Conservation (phyloP, 192 early-diverging fungal genomes). For the Coemansia javaensis region DNA sequence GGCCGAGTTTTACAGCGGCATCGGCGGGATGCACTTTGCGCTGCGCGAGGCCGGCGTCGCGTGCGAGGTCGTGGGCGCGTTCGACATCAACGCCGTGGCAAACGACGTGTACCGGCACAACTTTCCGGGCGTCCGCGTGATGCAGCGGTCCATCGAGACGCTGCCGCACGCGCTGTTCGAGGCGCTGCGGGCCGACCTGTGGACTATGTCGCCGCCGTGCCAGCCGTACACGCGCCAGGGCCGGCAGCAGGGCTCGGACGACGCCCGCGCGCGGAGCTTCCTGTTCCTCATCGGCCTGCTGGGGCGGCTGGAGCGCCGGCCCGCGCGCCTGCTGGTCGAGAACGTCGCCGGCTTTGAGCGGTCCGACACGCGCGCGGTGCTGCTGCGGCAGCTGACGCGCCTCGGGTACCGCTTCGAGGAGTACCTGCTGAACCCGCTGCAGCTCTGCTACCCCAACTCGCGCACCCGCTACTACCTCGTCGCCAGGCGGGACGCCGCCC, state of each 20-base stretch:
- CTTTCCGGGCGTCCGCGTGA: constrained; percentile 46
- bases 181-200: constrained; percentile 61
- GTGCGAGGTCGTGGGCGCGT: constrained; percentile 72
- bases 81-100: constrained; percentile 91
- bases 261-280: constrained; percentile 68
- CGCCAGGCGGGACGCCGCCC: constrained; percentile 20
- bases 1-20: constrained; percentile 55
- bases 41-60: constrained; percentile 58
- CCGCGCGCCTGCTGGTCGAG: constrained; percentile 67
- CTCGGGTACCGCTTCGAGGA: constrained; percentile 66
- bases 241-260: constrained; percentile 63
- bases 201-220: constrained; percentile 80
- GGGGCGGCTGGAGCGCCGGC: constrained; percentile 50
- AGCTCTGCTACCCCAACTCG: constrained; percentile 74
- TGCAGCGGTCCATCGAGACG: constrained; percentile 61
- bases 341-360: constrained; percentile 79
- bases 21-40: constrained; percentile 69
- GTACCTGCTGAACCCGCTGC: constrained; percentile 68
- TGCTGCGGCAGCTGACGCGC: constrained; percentile 53
- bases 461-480: constrained; percentile 73
- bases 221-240: constrained; percentile 78
- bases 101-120: constrained; percentile 73
- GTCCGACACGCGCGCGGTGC: constrained; percentile 56
- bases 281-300: constrained; percentile 67
- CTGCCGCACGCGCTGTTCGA: constrained; percentile 58